phyloP scores from a whole-genome alignment of 2,329 filamentous ascomycete genomes.

The Diaporthe velutina region DNA sequence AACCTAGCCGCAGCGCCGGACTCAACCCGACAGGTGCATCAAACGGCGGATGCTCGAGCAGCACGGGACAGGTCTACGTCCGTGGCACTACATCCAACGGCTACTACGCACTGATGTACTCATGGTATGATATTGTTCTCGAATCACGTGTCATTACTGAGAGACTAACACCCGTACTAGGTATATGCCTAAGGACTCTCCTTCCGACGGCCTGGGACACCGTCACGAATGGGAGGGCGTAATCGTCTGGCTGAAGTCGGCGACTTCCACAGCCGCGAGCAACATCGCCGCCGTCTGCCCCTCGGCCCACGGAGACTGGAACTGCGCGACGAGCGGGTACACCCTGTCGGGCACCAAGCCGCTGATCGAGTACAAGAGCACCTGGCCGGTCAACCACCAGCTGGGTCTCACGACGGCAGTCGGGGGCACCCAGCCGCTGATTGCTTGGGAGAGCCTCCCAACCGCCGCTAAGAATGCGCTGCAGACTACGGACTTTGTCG shows the following conservation, averaged over 20 bases:
- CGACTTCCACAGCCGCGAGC: constrained; percentile 43
- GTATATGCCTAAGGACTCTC: constrained; percentile 61
- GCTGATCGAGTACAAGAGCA: constrained; percentile 51
- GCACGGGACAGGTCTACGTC: constrained; percentile 54
- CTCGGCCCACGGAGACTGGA: constrained; percentile 53
- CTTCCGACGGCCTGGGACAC: constrained; percentile 50
- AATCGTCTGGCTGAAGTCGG: constrained; percentile 48
- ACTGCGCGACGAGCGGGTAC: constrained; percentile 30
- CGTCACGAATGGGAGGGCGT: constrained; percentile 56
- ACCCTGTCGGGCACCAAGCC: constrained; percentile 42
- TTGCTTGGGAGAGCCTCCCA: constrained; percentile 58
- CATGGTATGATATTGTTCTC: constrained; percentile 41
- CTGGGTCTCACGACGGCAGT: constrained; percentile 49
- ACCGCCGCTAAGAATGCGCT: constrained; percentile 51
- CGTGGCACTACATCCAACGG: constrained; percentile 46
- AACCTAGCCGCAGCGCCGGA: constrained; percentile 48
- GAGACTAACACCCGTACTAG: constrained; percentile 36
- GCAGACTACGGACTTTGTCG: constrained; percentile 54
- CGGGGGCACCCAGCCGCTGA: constrained; percentile 54
- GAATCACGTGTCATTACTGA: background rate
- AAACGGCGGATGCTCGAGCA: constrained; percentile 49
- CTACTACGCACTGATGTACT: constrained; percentile 55
- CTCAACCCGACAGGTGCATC: constrained; percentile 49
- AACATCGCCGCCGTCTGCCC: constrained; percentile 53
- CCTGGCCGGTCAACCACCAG: constrained; percentile 51